Evolutionary conservation across 495 filamentous ascomycete species (phyloP).

Genomic region (Extremus antarcticus): DNA sequence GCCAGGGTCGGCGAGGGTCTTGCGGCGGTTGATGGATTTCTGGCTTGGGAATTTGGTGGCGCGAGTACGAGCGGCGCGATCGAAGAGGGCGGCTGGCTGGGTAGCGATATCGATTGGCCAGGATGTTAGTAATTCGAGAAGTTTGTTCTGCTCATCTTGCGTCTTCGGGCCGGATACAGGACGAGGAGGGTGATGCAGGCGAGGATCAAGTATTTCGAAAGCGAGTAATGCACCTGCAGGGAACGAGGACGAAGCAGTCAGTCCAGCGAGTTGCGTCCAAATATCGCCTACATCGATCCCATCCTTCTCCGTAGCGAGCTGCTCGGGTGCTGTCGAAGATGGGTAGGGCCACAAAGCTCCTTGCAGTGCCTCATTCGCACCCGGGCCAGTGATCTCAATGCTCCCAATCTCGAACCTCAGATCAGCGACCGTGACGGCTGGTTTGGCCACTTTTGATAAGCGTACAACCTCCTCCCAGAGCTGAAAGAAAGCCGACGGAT

Average conservation of each 20-base stretch:
- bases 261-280: constrained; percentile 54
- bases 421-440: constrained; percentile 71
- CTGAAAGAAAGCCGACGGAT: constrained; percentile 82
- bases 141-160: constrained; percentile 37
- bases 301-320: constrained; percentile 26
- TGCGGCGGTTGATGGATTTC: constrained; percentile 78
- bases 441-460: constrained; percentile 58
- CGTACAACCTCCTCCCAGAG: constrained; percentile 67
- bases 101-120: constrained; percentile 60
- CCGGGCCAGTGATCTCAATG: constrained; percentile 78
- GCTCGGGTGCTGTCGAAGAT: constrained; percentile 23
- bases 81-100: constrained; percentile 51
- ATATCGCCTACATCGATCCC: constrained; percentile 31
- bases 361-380: constrained; percentile 68
- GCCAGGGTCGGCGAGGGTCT: constrained; percentile 55
- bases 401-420: constrained; percentile 89
- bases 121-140: constrained; percentile 47
- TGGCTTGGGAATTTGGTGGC: constrained; percentile 64
- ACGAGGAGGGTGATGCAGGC: constrained; percentile 60
- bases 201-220: constrained; percentile 69
- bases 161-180: constrained; percentile 29
- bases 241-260: constrained; percentile 68
- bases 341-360: constrained; percentile 61
- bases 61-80: constrained; percentile 50
- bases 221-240: constrained; percentile 60